Conservation (phyloP, 495 filamentous ascomycete genomes). For the Aspergillus campestris region DNA sequence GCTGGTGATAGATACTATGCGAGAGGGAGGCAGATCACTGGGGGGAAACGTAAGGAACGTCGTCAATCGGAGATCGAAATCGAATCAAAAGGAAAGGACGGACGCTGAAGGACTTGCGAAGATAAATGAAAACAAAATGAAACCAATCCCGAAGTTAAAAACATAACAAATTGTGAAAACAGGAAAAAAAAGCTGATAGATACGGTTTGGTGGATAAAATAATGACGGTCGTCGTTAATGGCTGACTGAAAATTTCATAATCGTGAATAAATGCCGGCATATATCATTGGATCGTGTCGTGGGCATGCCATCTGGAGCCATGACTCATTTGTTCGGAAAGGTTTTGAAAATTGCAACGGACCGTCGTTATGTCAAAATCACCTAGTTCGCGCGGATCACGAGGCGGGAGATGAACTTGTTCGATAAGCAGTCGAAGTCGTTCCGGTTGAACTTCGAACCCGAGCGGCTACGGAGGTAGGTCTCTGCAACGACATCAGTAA, state of each 20-base stretch:
- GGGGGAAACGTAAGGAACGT: constrained; percentile 11
- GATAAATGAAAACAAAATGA: constrained; percentile 8
- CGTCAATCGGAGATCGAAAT: constrained; percentile 13
- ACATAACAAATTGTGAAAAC: constrained; percentile 3
- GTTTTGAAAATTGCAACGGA: neutral
- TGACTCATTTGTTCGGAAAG: constrained; percentile 8
- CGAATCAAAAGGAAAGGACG: constrained; percentile 22
- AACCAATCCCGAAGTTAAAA: neutral
- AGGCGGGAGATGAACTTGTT: constrained; percentile 93
- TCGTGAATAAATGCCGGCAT: constrained; percentile 18
- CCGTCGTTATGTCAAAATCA: constrained; percentile 27
- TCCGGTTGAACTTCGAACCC: constrained; percentile 69
- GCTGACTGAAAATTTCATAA: constrained; percentile 17
- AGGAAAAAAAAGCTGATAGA: constrained; percentile 11
- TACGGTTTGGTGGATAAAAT: constrained; percentile 6
- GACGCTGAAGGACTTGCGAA: constrained; percentile 12
- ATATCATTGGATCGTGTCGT: constrained; percentile 19
- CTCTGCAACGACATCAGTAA: constrained; percentile 39
- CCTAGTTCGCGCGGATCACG: constrained; percentile 83
- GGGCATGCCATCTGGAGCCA: constrained; percentile 13
- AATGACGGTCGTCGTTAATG: constrained; percentile 15
- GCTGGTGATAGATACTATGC: constrained; percentile 33
- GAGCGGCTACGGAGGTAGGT: constrained; percentile 49
- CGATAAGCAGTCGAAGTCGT: constrained; percentile 85
- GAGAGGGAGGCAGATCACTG: constrained; percentile 37